These are phyloP conservation scores for Herpetomonas tarakana DNA, from an alignment of 208 protist species.

Conservation along the genomic window DNA sequence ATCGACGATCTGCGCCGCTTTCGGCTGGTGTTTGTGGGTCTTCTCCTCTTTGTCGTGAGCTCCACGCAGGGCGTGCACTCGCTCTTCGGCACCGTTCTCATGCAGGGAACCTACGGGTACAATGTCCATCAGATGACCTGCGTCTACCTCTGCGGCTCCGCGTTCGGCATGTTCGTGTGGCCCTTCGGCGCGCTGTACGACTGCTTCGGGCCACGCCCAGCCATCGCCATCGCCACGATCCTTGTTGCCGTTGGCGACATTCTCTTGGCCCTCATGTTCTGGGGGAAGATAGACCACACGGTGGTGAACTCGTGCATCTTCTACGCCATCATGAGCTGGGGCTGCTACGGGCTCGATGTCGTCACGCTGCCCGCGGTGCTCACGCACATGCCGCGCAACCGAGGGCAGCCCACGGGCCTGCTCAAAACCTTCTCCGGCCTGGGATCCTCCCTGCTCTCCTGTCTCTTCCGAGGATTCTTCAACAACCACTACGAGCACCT, in stretches of 20 bases:
- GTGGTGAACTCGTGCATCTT: slow-evolving; percentile 28
- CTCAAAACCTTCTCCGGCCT: slow-evolving; percentile 54
- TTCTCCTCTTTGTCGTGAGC: slow-evolving; percentile 27
- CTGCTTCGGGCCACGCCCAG: slow-evolving; percentile 24
- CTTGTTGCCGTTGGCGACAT: slow-evolving; percentile 20
- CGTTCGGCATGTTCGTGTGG: slow-evolving; percentile 17
- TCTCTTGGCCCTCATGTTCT: slow-evolving; percentile 39
- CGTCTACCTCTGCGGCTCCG: slow-evolving; percentile 24
- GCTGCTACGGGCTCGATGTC: slow-evolving; percentile 38
- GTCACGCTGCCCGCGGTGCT: slow-evolving; percentile 24
- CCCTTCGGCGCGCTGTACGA: slow-evolving; percentile 38
- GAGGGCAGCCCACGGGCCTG: slow-evolving; percentile 40
- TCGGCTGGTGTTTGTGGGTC: slow-evolving; percentile 29
- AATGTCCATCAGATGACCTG: slow-evolving; percentile 16
- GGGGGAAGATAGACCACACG: slow-evolving; percentile 20
- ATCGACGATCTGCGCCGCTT: slow-evolving; percentile 38
- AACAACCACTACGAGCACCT: slow-evolving; percentile 20
- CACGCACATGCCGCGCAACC: slow-evolving; percentile 51
- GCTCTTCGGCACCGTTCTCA: slow-evolving; percentile 29
- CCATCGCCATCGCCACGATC: slow-evolving; percentile 15
- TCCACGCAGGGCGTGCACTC: slow-evolving; percentile 23
- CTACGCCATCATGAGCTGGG: slow-evolving; percentile 42
- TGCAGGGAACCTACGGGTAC: slow-evolving; percentile 26
- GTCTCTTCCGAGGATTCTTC: slow-evolving; percentile 47
- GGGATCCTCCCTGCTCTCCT: slow-evolving; percentile 36